phyloP scores from a whole-genome alignment of 176 grass and related monocot genomes.

The Oryza nivara region DNA sequence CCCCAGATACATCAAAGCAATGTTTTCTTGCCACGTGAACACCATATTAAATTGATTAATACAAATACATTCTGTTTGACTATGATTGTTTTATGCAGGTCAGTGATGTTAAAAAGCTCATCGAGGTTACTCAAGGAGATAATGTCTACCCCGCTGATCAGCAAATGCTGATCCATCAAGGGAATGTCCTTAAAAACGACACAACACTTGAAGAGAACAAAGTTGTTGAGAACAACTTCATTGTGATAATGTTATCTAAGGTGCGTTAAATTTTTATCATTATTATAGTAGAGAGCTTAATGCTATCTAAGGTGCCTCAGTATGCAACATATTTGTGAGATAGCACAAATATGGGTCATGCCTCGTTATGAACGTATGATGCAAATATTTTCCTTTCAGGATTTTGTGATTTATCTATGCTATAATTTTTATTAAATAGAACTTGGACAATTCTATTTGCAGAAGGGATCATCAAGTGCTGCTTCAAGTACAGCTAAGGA shows the following conservation, averaged over 20 bases:
- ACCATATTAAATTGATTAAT: neutral
- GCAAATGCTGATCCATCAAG: conserved; percentile 69
- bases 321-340: neutral
- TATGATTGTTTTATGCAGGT: conserved; percentile 49
- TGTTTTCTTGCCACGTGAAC: conserved; percentile 20
- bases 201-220: conserved; percentile 64
- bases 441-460: conserved; percentile 21
- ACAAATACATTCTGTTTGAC: neutral
- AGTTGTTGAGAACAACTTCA: conserved; percentile 60
- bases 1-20: neutral
- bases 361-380: neutral
- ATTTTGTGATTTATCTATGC: neutral
- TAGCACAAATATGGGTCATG: neutral
- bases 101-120: conserved; percentile 57
- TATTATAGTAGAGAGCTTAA: neutral
- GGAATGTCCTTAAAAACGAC: conserved; percentile 63
- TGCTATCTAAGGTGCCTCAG: no score
- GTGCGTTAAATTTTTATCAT: conserved; percentile 30
- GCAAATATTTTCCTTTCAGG: neutral
- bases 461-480: conserved; percentile 58
- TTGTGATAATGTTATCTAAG: conserved; percentile 73
- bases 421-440: neutral
- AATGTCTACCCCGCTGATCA: conserved; percentile 57
- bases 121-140: conserved; percentile 52
- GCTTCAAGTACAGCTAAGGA: conserved; percentile 38